Evolutionary conservation across 2,329 filamentous ascomycete genomes (phyloP), one percentile per base, ranked within the genome.

Genomic region (Phoma herbarum): DNA sequence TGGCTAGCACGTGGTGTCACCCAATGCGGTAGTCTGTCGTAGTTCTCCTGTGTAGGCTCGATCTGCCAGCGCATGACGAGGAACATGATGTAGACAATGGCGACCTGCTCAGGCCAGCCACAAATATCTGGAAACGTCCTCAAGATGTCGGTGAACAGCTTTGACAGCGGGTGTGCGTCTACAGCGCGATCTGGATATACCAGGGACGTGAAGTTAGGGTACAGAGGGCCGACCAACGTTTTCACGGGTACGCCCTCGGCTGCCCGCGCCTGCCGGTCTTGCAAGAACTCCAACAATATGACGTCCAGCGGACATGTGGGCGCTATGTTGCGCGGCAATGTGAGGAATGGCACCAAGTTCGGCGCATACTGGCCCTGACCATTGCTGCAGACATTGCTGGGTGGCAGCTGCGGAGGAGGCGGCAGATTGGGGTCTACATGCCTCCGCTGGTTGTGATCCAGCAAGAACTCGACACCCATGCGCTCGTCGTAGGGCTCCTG

Each of bases 21-120:
- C 87, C 90, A 96, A 4, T 87, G 82, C 0, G 93, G 92, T 11
- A 97, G 79, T 4, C 90, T 84, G 23, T 92, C 86, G 75, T 90
- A 93, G 78, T 93, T 96, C 66, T 93, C 89, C 60, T 84, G 83
- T 0, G 91, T 91, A 0, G 92, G 92, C 26, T 86, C 86, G 56
- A 96, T 90, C 73, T 92, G 88, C 91, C 93, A 97, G 41, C 80
- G 77, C 88, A 95, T 92, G 63, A 93, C 74, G 29, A 93, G 83
- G 77, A 96, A 96, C 91, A 96, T 96, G 71, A 90, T 81, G 74
- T 93, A 96, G 8, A 96, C 83, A 7, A 92, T 87, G 9, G 90
- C 92, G 0, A 96, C 87, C 68, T 91, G 89, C 77, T 96, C 92
- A 0, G 93, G 92, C 0, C 96, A 83, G n/a, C 83, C 84, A 4